A percentile compares a stretch with the other conserved stretches of the same genome.
These are phyloP conservation scores for Collybia sordida DNA, from an alignment of 768 basidiomycete species.

Conservation along the genomic window DNA sequence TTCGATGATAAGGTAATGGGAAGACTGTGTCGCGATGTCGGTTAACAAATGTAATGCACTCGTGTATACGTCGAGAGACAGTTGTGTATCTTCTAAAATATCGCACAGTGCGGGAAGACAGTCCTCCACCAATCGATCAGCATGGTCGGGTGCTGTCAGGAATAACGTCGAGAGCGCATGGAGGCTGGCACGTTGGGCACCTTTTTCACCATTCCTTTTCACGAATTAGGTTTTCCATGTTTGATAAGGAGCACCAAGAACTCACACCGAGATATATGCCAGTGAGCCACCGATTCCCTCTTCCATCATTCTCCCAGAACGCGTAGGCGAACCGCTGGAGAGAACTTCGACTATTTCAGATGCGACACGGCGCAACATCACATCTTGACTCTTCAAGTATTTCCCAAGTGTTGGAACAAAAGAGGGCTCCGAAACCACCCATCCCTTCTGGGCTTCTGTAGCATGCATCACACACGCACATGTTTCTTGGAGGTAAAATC, in stretches of 20 bases:
- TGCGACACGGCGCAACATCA: slow-evolving; percentile 7
- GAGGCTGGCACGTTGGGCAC: slow-evolving; percentile 13
- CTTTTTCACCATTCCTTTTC: slow-evolving; percentile 12
- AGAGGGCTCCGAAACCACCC: slow-evolving; percentile 8
- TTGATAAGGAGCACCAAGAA: background rate
- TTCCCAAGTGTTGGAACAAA: slow-evolving; percentile 12
- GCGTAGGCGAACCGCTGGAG: slow-evolving; percentile 12
- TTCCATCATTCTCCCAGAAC: slow-evolving; percentile 17
- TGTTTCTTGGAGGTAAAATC: slow-evolving; percentile 12
- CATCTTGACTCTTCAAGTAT: slow-evolving; percentile 11
- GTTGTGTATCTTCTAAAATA: slow-evolving; percentile 12
- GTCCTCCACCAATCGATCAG: slow-evolving; percentile 12
- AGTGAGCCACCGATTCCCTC: slow-evolving; percentile 16
- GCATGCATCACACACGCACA: slow-evolving; percentile 1
- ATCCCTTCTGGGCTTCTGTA: slow-evolving; percentile 14
- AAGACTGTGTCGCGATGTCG: slow-evolving; percentile 7
- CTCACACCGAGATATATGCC: slow-evolving; percentile 12
- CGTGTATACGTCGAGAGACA: slow-evolving; percentile 6
- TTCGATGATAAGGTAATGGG: slow-evolving; percentile 8
- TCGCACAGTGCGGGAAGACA: slow-evolving; percentile 14
- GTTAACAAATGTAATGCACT: slow-evolving; percentile 8
- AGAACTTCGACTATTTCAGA: slow-evolving; percentile 14
- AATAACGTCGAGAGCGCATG: slow-evolving; percentile 14
- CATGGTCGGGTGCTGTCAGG: slow-evolving; percentile 15
- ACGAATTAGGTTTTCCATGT: too few relatives aligned